Percentiles rank a stretch among this genome's conserved stretches.
Evolutionary conservation across 441 rosid species (phyloP).

Genomic region (Sinapis alba): DNA sequence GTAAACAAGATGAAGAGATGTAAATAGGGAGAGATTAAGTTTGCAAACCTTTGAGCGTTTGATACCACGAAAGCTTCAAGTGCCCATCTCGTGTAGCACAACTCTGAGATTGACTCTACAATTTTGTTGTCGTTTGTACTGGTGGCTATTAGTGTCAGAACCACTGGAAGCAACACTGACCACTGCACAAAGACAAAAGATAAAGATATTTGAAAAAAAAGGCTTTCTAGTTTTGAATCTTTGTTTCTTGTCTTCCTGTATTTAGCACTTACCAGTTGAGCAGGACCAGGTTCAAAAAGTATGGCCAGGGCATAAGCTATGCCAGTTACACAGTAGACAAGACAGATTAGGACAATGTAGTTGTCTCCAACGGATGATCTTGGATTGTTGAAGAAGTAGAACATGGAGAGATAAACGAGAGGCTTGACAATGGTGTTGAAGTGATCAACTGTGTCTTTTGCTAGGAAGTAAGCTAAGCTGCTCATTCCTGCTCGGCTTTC

Average conservation of each 20-base stretch:
- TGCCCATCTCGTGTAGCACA: slow-evolving; percentile 95
- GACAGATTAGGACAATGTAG: slow-evolving; percentile 73
- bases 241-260: background rate
- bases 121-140: slow-evolving; percentile 42
- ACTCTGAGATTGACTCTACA: slow-evolving; percentile 43
- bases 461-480: slow-evolving; percentile 85
- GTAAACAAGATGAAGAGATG: background rate
- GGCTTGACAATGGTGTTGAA: slow-evolving; percentile 93
- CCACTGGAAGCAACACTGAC: slow-evolving; percentile 97
- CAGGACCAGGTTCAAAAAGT: slow-evolving; percentile 82
- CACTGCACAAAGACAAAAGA: slow-evolving; percentile 56
- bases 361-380: slow-evolving; percentile 79
- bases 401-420: slow-evolving; percentile 88
- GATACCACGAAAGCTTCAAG: slow-evolving; percentile 92
- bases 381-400: slow-evolving; percentile 96
- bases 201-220: slow-evolving; percentile 8
- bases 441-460: slow-evolving; percentile 92
- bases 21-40: background rate
- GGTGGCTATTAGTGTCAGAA: slow-evolving; percentile 84
- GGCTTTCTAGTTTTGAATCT: background rate
- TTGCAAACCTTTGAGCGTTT: slow-evolving; percentile 80
- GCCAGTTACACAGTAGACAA: slow-evolving; percentile 92
- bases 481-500: slow-evolving; percentile 92
- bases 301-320: slow-evolving; percentile 84
- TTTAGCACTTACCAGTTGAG: slow-evolving; percentile 74